phyloP scores from a whole-genome alignment of 495 filamentous ascomycete species.

The Penicillium diatomitis region DNA sequence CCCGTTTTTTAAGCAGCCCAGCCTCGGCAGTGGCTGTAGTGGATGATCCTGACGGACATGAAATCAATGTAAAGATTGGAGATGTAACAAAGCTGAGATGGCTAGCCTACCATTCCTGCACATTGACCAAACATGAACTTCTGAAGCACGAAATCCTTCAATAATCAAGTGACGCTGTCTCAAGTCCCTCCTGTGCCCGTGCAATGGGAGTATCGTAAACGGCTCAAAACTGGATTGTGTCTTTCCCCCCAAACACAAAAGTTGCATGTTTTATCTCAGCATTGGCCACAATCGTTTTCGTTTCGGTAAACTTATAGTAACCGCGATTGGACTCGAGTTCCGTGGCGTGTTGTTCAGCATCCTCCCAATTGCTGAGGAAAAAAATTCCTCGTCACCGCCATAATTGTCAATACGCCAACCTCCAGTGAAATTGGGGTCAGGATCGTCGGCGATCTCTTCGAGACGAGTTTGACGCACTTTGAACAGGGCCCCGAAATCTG shows the following conservation, averaged over 20 bases:
- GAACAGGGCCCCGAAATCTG: conserved; percentile 28
- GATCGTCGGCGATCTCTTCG: conserved; percentile 15
- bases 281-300: conserved; percentile 19
- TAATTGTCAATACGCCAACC: conserved; percentile 43
- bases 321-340: conserved; percentile 27
- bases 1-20: too few species aligned
- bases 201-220: too few species aligned
- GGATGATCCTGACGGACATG: too few species aligned
- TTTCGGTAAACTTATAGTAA: conserved; percentile 28
- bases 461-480: conserved; percentile 19
- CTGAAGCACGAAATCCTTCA: too few species aligned
- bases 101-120: too few species aligned
- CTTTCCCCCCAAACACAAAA: not conserved
- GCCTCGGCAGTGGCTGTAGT: too few species aligned
- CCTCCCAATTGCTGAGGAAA: conserved; percentile 42
- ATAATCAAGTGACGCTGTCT: too few species aligned
- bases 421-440: conserved; percentile 26
- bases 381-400: conserved; percentile 37
- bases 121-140: too few species aligned
- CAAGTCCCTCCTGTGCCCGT: too few species aligned
- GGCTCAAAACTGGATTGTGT: too few species aligned
- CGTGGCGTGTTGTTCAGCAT: conserved; percentile 33
- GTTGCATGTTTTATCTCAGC: conserved; percentile 37
- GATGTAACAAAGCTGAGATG: too few species aligned
- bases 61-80: too few species aligned